Evolutionary conservation across 2,329 filamentous ascomycete species (phyloP), one percentile per base, ranked within the genome.

Genomic region (Cladosporium austrohemisphaericum): DNA sequence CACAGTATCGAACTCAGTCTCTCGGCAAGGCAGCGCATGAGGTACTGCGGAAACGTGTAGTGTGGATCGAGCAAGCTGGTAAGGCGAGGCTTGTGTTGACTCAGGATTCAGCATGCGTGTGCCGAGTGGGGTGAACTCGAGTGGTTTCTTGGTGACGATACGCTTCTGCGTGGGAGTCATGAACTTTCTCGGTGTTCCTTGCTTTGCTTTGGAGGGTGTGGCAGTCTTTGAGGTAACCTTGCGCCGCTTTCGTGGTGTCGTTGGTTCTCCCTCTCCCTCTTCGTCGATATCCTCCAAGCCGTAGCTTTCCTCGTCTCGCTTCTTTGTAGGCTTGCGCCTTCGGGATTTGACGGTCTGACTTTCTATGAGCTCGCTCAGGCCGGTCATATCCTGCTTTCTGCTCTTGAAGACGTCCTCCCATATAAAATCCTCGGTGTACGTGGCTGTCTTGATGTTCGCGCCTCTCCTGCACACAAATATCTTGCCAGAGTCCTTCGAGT

Each of bases 1-100:
- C 5, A 98, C 93, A 2, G 88, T 83, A 8, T 84, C 81, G 67
- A 98, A 98, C 65, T 98, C 94, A 26, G 82, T 82, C 64, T 96
- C 92, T 53, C 93, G 85, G 64, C 93, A 97, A 8, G 93, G 93
- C 5, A 98, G 78, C 36, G 88, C 88, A 10, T 85, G 78, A 1
- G 93, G 93, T 3, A 98, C 91, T 0, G 93, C 88, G 0, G 94
- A 93, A 22, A 98, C 93, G 65, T 98, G 93, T 1, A 98, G 79
- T 36, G 88, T 84, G 22, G 84, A 90, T 16, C 94, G 83, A 40
- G 93, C 94, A 52, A 94, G 79, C 60, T 95, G 90, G 63, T 96
- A 97, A 0, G 93, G 93, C 0, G 93, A 95, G 2, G 85, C 82
- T 35, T 89, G 80, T 49, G 86, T 78, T 57, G 86, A 81, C 26